Conservation (phyloP, 2,329 filamentous ascomycete species). For the Chalara sp. region DNA sequence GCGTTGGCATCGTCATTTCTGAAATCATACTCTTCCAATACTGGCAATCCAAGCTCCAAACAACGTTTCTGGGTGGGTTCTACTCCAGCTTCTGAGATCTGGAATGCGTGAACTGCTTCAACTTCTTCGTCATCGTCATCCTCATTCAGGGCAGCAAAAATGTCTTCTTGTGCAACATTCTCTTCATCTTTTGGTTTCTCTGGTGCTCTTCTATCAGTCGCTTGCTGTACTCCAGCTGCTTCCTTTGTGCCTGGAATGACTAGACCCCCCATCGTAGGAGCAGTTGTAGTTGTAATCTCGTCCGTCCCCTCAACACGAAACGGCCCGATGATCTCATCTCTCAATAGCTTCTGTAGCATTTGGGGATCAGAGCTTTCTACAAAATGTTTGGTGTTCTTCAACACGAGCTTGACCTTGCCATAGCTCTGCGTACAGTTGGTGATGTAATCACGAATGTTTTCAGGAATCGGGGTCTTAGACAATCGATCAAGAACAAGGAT, state of each 20-base stretch:
- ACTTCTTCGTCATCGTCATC: conserved; percentile 78
- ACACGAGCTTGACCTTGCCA: conserved; percentile 89
- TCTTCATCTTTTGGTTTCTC: conserved; percentile 40
- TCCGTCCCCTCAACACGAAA: conserved; percentile 64
- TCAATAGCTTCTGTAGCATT: conserved; percentile 79
- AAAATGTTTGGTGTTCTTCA: conserved; percentile 92
- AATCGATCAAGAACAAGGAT: conserved; percentile 82
- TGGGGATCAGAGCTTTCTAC: conserved; percentile 86
- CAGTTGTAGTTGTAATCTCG: conserved; percentile 72
- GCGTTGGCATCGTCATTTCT: conserved; percentile 83
- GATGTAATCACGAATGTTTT: conserved; percentile 72
- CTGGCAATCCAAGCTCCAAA: conserved; percentile 76
- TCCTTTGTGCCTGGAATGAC: conserved; percentile 94
- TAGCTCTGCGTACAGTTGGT: conserved; percentile 77
- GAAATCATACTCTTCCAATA: conserved; percentile 97
- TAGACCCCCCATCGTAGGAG: conserved; percentile 78
- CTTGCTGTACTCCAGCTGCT: conserved; percentile 80
- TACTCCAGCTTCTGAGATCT: conserved; percentile 76
- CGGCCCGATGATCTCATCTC: conserved; percentile 74
- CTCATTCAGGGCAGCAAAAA: conserved; percentile 65
- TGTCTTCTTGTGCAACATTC: conserved; percentile 55
- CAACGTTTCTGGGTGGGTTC: conserved; percentile 87
- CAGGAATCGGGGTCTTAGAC: conserved; percentile 80
- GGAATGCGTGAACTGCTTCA: conserved; percentile 86
- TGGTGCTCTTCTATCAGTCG: conserved; percentile 37